Evolutionary conservation across 2,329 filamentous ascomycete genomes (phyloP), one percentile per base, ranked within the genome.

Genomic region (Trichoderma polysporum): DNA sequence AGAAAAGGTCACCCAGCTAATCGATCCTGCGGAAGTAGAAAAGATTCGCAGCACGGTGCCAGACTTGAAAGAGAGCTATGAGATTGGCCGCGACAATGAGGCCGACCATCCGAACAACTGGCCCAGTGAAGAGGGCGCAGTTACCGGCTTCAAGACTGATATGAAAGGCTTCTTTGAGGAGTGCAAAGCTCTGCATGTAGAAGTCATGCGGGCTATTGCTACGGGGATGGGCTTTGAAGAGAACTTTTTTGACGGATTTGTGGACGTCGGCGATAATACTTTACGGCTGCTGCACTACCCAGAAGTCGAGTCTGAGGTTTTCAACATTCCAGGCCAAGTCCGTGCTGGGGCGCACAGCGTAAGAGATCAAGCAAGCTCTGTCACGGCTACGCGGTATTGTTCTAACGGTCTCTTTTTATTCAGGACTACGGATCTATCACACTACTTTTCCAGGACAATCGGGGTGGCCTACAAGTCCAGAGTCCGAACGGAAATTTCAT

Each of bases 181-280:
- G 68, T 96, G 93, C 78, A 91, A 93, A 76, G 76, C 80, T 15
- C 77, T 97, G 65, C 91, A 97, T 77, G 82, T 87, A 31, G 83
- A 93, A 70, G 86, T 97, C 22, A 96, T 97, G 92, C 83, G 90
- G 4, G 91, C 92, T 9, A 92, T 97, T 69, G 92, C 92, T 0
- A 80, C 94, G n/a, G 93, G 91, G 0, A 88, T 97, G 86, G 89
- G 85, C 0, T 81, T 95, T 17, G 85, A 88, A 0, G 85, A 89
- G 73, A 73, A 73, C 4, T 96, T 90, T 83, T 97, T 97, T 73
- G 92, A 97, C 72, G 73, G 76, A 4, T 96, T 86, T 74, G 89
- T 92, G 0, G 86, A 90, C 71, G 86, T 81, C 1, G 88, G 88
- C 1, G 89, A 91, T 74, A 91, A 92, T 73, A 91, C 83, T 1